Percentiles rank a stretch among this genome's conserved stretches.
Conservation (phyloP, 495 filamentous ascomycete species). For the Neurospora sublineolata region DNA sequence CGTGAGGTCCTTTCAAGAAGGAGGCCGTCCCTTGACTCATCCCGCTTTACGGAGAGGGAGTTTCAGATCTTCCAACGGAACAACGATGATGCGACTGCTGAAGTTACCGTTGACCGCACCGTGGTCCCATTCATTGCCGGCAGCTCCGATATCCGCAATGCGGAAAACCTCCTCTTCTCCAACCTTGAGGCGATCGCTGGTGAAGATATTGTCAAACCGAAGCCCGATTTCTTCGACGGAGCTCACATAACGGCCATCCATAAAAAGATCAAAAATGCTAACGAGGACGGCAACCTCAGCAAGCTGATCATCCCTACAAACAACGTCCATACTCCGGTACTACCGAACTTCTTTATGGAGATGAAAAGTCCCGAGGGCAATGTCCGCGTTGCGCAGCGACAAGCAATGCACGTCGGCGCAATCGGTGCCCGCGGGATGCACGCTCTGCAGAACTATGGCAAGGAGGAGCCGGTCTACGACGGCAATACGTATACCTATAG, state of each 20-base stretch:
- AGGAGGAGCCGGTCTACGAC: constrained; percentile 27
- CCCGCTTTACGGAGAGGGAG: background rate
- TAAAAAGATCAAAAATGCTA: constrained; percentile 1
- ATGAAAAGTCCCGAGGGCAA: constrained; percentile 28
- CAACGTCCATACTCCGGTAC: constrained; percentile 15
- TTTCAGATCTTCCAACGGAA: constrained; percentile 1
- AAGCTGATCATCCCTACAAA: constrained; percentile 28
- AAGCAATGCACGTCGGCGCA: constrained; percentile 34
- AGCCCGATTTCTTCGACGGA: constrained; percentile 29
- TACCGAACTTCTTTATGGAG: constrained; percentile 33
- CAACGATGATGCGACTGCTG: background rate
- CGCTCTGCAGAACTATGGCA: constrained; percentile 23
- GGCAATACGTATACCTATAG: constrained; percentile 24
- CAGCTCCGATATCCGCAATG: no score
- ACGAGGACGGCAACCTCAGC: constrained; percentile 2
- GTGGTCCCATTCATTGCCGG: constrained; percentile 6
- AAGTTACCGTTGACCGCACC: constrained; percentile 2
- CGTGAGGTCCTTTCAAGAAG: background rate
- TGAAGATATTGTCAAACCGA: constrained; percentile 9
- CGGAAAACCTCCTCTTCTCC: no score
- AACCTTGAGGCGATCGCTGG: constrained; percentile 5
- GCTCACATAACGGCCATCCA: constrained; percentile 8
- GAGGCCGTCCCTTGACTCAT: constrained; percentile 8
- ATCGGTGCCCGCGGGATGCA: constrained; percentile 36
- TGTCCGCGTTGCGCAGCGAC: no score